Base-by-base conservation (phyloP, 371 early-diverging fungal species). In the Mucor irregularis region DNA sequence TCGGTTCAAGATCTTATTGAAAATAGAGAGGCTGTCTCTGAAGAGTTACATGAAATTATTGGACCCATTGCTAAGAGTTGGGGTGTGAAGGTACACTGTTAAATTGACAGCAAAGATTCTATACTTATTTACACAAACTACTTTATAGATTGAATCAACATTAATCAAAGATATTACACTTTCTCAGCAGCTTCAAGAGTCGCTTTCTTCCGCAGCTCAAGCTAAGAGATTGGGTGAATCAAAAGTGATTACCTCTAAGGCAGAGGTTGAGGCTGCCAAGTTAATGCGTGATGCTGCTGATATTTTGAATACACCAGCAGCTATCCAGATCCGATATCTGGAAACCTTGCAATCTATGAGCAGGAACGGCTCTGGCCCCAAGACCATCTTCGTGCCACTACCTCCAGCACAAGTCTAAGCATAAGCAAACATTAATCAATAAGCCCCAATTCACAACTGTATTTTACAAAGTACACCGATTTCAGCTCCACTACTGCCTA, bases 221-320 rank as follows among this genome's bases (percentile, higher is more conserved):
- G 92, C 91, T 43, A 85, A 89, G 60, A 79, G 97, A 17, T 74
- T 93, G 22, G 97, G 95, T 33, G 89, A 95, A 68, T 82, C 89
- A 29, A 94, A 93, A 74, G 85, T 96, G 34, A 96, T 96, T 59
- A 83, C 88, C 21, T 96, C 96, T 0, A 72, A 84, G 54, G 95
- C 96, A 9, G 96, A 95, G 58, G 96, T 96, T 1, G 91, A 95
- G 30, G 78, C 92, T 7, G 95, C 96, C 17, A 94, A 90, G 61
- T 66, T 96, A 47, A 96, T 96, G 96, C 79, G 96, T 38, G 90
- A 95, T 57, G 95, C 96, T 13, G 88, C 91, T 0, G 88, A 88
- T 54, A 80, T 89, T 52, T 68, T 87, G 25, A 84, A 68, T 56
- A 77, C 78, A 9, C 83, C 85, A n/a, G 84, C 90, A 2, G 93